Base-by-base conservation (phyloP, 2,329 filamentous ascomycete genomes). In the Cercospora nicotianae region DNA sequence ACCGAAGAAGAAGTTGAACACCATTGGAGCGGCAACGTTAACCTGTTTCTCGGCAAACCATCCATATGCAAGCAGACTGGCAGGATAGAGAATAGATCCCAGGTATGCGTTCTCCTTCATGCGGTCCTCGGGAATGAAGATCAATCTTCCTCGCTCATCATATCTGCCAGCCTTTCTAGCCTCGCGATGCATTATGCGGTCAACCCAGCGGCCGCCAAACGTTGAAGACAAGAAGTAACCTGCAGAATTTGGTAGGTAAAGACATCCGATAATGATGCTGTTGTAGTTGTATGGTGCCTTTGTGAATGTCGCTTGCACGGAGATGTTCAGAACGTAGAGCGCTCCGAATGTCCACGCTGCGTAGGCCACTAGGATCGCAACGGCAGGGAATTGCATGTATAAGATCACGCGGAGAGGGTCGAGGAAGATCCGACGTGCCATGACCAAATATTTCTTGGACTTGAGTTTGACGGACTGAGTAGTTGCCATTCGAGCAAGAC, bases 81-180 rank as follows among this genome's bases (percentile, higher is more conserved):
- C 83, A 0, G 92, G 92, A 73, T 91, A 94, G 57, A 94, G 72
- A 3, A 88, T 82, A 0, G 89, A 89, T 3, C 90, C 90, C 0
- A 94, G 79, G 90, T 90, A 94, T 2, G 90, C 90, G 76, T 96
- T 95, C 76, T 94, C 90, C 53, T 89, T 84, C 87, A 95, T 91
- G 12, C 92, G 86, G 77, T 96, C 92, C 79, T 95, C 92, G 0
- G 92, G 92, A 2, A 87, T 82, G 75, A 88, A 90, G 9, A 92
- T 81, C 20, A 92, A 81, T 67, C 85, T 86, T 13, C 91, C 91
- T 42, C 86, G 79, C 39, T 84, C 85, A 72, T 92, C 90, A 73
- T 89, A 90, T 26, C 91, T 83, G 12, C 87, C 87, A 0, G 90
- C 91, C 39, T 77, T 89, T n/a, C 81, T 82, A 0, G 92, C 92